Percentiles rank a stretch among this genome's conserved stretches.
Evolutionary conservation across 1,139 yeast genomes (phyloP).

Genomic region (Pichia kudriavzevii): DNA sequence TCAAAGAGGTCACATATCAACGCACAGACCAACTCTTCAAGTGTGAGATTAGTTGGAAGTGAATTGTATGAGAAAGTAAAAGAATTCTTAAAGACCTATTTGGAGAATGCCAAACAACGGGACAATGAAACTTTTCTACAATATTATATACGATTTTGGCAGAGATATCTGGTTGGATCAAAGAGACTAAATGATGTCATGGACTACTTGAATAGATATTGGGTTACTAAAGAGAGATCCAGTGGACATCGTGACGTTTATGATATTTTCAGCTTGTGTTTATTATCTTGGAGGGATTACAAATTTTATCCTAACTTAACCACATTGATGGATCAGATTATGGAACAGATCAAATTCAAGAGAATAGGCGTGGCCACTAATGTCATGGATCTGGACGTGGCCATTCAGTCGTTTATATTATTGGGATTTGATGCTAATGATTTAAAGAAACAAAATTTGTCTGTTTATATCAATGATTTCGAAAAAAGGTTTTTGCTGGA

Average conservation of each 20-base stretch:
- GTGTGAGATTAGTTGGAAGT: constrained; percentile 65
- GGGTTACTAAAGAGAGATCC: constrained; percentile 95
- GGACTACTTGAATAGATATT: constrained; percentile 91
- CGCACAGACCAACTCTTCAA: constrained; percentile 25
- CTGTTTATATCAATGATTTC: constrained; percentile 73
- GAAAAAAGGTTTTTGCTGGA: constrained; percentile 69
- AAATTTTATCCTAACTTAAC: constrained; percentile 65
- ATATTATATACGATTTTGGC: constrained; percentile 85
- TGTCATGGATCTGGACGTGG: constrained; percentile 58
- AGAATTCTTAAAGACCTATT: constrained; percentile 55
- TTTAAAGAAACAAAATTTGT: constrained; percentile 73
- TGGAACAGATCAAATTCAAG: constrained; percentile 68
- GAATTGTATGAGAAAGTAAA: constrained; percentile 75
- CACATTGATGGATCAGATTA: constrained; percentile 58
- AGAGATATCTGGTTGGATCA: constrained; percentile 84
- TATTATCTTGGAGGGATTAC: constrained; percentile 81
- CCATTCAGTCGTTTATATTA: constrained; percentile 76
- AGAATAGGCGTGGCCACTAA: constrained; percentile 75
- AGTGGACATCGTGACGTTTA: constrained; percentile 90
- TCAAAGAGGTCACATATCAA: constrained; percentile 33
- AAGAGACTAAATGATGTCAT: constrained; percentile 88
- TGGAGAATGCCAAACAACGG: constrained; percentile 40
- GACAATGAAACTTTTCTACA: constrained; percentile 66
- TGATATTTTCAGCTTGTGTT: constrained; percentile 83
- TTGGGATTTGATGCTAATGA: constrained; percentile 76